These are phyloP conservation scores for Solanum chacoense DNA, from an alignment of 305 asterid genomes.

Conservation along the genomic window DNA sequence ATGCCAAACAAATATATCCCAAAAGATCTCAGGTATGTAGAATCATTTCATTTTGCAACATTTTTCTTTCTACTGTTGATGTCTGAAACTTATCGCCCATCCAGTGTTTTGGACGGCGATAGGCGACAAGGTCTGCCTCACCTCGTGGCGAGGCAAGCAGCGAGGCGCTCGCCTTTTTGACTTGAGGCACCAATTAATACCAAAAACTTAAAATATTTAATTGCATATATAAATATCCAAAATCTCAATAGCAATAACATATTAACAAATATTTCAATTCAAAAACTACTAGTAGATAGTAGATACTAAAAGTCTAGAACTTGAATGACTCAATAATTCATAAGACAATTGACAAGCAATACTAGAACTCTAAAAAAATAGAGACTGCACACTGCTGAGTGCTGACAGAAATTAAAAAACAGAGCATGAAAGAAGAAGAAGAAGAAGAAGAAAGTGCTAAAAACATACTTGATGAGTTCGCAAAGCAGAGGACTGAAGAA, in stretches of 20 bases:
- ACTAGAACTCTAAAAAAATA: not conserved
- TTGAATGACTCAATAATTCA: not conserved
- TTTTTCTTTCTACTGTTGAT: not conserved
- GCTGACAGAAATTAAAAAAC: not conserved
- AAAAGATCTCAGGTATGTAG: slow-evolving; percentile 62
- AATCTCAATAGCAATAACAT: not conserved
- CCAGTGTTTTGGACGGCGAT: not conserved
- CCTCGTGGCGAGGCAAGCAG: not conserved
- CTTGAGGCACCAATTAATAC: not conserved
- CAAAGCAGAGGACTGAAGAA: not conserved
- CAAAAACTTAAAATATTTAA: not conserved
- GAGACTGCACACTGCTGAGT: not conserved
- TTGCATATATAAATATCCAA: not conserved
- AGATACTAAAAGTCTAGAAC: not conserved
- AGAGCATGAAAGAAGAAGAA: not conserved
- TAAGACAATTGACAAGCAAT: not conserved
- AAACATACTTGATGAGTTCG: not conserved
- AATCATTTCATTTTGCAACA: not conserved
- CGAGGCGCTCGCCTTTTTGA: not conserved
- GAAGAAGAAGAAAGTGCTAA: not conserved
- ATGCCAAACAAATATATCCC: slow-evolving; percentile 93
- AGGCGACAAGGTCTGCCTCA: not conserved
- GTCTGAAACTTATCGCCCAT: not conserved
- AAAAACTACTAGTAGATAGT: not conserved
- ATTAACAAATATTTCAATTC: not conserved